Base-by-base conservation (phyloP, 306 rosid species). In the Heteromeles arbutifolia region DNA sequence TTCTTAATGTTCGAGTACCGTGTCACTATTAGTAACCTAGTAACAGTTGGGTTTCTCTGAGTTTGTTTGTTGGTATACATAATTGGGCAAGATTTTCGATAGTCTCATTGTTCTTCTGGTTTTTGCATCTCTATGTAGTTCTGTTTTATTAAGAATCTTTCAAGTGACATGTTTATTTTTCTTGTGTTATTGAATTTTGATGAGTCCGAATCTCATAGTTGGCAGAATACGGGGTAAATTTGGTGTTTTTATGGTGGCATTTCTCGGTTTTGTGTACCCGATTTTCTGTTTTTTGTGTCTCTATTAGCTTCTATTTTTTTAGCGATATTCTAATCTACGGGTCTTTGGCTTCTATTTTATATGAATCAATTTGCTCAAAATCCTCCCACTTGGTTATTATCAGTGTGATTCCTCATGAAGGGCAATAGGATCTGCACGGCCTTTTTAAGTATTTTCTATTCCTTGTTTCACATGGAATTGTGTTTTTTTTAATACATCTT, bases 401-500 rank as follows among this genome's bases (percentile, higher is more conserved):
- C 86, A 82, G 81, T 79, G 87, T 76, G 80, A 84, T 73, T 85
- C 79, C 71, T 84, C 72, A 75, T 41, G 84, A 78, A 54, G 79
- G 80, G 64, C 62, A 65, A 62, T 15, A 72, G 65, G 45, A 82
- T 84, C 69, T 34, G 68, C 77, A 78, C 83, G 62, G 73, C 44
- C 73, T 76, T 89, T 84, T 83, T 71, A 65, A 75, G 86, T 72
- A 72, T 93, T 84, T 84, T 80, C 75, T 84, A 56, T 77, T 86
- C 77, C 61, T 82, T 73, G 67, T 81, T 82, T 87, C 93, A 82
- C 90, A 88, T 86, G 86, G 77, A 21, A 32, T 25, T 32, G 37
- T 19, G 68, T 65, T 77, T 57, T 66, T 66, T 34, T 45, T 28
- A 75, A 73, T 81, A 58, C 72, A 65, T 69, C 45, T 72, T 78